Base-by-base conservation (phyloP, 2,329 filamentous ascomycete species). In the Penicillium brasilianum region DNA sequence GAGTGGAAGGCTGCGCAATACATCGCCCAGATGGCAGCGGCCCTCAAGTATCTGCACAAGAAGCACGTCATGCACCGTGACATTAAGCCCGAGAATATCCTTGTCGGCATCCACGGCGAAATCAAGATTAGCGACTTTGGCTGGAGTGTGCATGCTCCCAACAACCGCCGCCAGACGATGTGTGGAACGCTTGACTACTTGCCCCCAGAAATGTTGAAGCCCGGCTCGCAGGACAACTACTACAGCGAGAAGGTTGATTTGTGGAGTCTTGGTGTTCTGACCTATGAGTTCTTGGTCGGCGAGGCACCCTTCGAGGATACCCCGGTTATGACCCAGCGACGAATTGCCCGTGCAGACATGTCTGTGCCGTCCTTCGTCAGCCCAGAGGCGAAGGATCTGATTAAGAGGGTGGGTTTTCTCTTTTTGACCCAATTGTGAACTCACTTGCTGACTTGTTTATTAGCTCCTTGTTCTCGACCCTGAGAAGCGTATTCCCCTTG, bases 111-210 rank as follows among this genome's bases (percentile, higher is more conserved):
- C 62, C 94, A 98, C 74, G 95, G 93, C 67, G 95, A 99, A 82
- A 93, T 99, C 81, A 99, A 99, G 80, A 93, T 99, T 73, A 96
- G 92, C 4, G 95, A 99, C 78, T 99, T 98, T 73, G 94, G 95
- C 53, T 99, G 95, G 95, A 96, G 91, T 75, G 95, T 98, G 4
- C 95, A 99, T 78, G 95, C 95, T 5, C 95, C 95, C 30, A 97
- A 96, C 78, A 96, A 94, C 80, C 84, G 95, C 69, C 86, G 95
- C 64, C 90, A 93, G 73, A 99, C 95, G 58, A 93, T 98, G 87
- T 99, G 95, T 77, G 95, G 95, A 65, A 99, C 95, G 18, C 87
- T 98, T 44, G 95, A 99, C 80, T 99, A 99, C 77, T 86, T 99
- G 16, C 95, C 95, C 3, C 95, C 95, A 4, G 95, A 99, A 87